Conservation (phyloP, 83 land plant genomes). For the Diphasiastrum complanatum region DNA sequence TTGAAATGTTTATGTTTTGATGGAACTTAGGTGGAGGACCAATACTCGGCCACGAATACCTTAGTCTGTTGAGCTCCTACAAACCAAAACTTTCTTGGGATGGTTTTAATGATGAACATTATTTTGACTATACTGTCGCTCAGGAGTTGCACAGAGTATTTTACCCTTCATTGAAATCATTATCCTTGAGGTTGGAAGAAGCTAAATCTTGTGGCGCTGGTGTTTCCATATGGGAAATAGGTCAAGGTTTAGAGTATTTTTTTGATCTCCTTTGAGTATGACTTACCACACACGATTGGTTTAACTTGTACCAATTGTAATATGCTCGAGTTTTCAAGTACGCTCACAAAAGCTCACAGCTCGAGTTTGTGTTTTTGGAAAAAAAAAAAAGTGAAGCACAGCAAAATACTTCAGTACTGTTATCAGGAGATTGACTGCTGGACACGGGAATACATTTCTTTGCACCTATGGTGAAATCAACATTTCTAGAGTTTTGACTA, state of each 20-base stretch:
- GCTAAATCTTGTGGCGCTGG: conserved; percentile 62
- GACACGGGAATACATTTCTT: too few relatives aligned
- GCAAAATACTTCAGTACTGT: too few relatives aligned
- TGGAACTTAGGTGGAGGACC: conserved; percentile 64
- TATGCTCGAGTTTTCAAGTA: too few relatives aligned
- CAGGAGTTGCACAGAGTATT: conserved; percentile 56
- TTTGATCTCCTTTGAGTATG: conserved; percentile 67
- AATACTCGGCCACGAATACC: conserved; percentile 57
- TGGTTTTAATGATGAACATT: conserved; percentile 54
- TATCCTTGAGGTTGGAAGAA: conserved; percentile 55
- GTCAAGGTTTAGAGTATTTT: conserved; percentile 90
- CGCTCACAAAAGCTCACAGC: too few relatives aligned
- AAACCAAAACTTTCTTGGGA: conserved; percentile 70
- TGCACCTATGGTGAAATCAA: too few relatives aligned
- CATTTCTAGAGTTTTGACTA: too few relatives aligned
- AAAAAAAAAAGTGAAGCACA: too few relatives aligned
- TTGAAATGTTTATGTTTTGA: background rate
- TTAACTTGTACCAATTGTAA: too few relatives aligned
- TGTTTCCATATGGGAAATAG: conserved; percentile 95
- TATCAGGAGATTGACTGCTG: too few relatives aligned
- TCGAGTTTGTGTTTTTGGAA: too few relatives aligned
- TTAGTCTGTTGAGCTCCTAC: conserved; percentile 52
- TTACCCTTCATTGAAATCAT: conserved; percentile 69
- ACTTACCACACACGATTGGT: too few relatives aligned
- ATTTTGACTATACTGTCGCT: conserved; percentile 45